These are phyloP conservation scores for Cordyceps tenuipes DNA, from an alignment of 2,329 filamentous ascomycete genomes.

Conservation along the genomic window DNA sequence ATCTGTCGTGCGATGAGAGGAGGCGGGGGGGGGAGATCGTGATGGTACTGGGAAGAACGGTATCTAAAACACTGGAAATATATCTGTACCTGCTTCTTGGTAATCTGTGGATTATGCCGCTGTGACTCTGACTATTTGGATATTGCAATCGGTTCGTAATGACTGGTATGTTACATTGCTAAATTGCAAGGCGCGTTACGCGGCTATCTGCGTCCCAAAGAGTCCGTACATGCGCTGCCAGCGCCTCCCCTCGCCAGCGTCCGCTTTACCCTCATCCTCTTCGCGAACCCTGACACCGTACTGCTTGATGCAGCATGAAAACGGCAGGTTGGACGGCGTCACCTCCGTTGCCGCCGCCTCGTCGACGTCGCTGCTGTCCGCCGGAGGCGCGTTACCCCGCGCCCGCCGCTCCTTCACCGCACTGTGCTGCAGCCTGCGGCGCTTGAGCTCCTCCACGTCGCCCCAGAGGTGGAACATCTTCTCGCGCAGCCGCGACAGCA, in stretches of 20 bases:
- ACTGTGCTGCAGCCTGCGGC: conserved; percentile 23
- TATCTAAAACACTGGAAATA: not conserved
- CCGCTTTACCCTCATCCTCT: conserved; percentile 31
- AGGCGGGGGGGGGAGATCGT: not conserved
- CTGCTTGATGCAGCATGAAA: conserved; percentile 62
- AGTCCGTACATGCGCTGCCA: conserved; percentile 59
- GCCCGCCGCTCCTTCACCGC: conserved; percentile 16
- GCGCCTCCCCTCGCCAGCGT: conserved; percentile 36
- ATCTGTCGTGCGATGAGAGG: not conserved
- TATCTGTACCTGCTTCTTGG: not conserved
- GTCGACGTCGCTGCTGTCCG: conserved; percentile 32
- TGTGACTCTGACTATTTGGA: too few relatives aligned
- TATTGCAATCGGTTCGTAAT: not conserved
- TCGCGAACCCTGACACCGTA: conserved; percentile 50
- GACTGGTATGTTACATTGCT: not conserved
- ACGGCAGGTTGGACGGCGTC: conserved; percentile 46
- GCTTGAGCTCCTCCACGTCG: conserved; percentile 66
- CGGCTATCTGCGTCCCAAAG: conserved; percentile 35
- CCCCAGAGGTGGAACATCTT: conserved; percentile 78
- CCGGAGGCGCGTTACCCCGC: conserved; percentile 26
- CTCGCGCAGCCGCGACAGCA: conserved; percentile 52
- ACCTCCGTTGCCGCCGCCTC: not conserved
- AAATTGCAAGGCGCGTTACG: not conserved
- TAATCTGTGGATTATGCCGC: not conserved
- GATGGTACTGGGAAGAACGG: not conserved